Base-by-base conservation (phyloP, 257 asterid genomes). In the Lycium barbarum region DNA sequence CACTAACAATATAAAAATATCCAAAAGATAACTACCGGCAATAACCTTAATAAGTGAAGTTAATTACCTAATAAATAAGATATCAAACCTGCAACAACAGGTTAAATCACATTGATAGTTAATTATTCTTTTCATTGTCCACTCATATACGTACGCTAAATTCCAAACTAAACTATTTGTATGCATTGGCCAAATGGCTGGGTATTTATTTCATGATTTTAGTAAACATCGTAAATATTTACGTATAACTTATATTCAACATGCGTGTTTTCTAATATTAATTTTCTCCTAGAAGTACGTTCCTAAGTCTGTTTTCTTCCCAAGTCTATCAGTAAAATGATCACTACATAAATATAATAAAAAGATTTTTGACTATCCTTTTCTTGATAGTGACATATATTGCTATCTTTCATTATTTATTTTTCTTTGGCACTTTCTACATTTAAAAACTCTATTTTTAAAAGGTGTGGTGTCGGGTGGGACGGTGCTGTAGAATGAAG, bases 391-490 rank as follows among this genome's bases (percentile, higher is more conserved):
- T 0, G 33, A 76, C 20, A 20, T 11, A 73, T 40, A 73, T 6
- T 26, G 45, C 66, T 66, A 14, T 66, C 54, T 12, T 74, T 10
- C 38, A 76, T 53, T 26, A 22, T 51, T 26, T 26, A 33, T 76
- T 26, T 53, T 7, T 14, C 5, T 53, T 76, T 76, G 82, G 63
- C 65, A 76, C 82, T 51, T 76, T 76, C 63, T 51, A 76, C 26
- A 76, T 1, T 54, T 51, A 8, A 76, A 76, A 26, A 26, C 43
- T 76, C 61, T 7, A 7, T 53, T 76, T 70, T 76, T 13, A 26
- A 76, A 76, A 26, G 20, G 47, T 35, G 20, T 6, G 10, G 81
- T 14, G 78, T 35, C 49, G 40, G 58, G 8, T 14, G 15, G 66
- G 66, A 18, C 66, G 66, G 66, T 59, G 66, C 66, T 7, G 33